These are phyloP conservation scores for Flaveria bidentis DNA, from an alignment of 129 eudicot genomes.

Conservation along the genomic window DNA sequence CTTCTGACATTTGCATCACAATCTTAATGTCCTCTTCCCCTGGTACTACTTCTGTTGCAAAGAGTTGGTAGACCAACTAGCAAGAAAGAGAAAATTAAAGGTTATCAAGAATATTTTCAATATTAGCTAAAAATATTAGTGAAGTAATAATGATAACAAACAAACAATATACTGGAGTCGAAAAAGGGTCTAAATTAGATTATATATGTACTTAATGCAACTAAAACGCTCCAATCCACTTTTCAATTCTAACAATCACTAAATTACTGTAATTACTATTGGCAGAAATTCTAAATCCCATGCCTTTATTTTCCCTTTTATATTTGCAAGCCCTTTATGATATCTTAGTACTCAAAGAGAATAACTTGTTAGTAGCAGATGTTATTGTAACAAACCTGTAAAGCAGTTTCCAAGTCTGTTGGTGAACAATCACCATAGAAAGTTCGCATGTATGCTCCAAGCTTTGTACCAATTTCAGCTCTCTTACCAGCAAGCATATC, in stretches of 20 bases:
- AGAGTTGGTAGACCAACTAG: constrained; percentile 93
- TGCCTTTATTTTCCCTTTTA: background rate
- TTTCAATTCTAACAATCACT: background rate
- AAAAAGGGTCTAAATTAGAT: background rate
- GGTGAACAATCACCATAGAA: constrained; percentile 96
- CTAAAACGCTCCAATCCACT: constrained; percentile 2
- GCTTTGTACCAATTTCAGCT: constrained; percentile 86
- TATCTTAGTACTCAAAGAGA: constrained; percentile 2
- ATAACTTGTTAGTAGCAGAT: constrained; percentile 18
- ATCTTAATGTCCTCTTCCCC: constrained; percentile 81
- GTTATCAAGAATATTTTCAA: background rate
- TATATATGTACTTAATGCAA: background rate
- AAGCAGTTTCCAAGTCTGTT: constrained; percentile 89
- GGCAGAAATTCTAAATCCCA: background rate
- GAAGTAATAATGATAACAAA: constrained; percentile 13
- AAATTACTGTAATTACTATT: constrained; percentile 1
- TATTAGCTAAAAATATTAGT: background rate
- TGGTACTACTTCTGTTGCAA: constrained; percentile 70
- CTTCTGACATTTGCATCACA: constrained; percentile 97
- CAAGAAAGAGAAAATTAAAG: constrained; percentile 6
- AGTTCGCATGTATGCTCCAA: constrained; percentile 94
- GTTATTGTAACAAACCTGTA: constrained; percentile 60
- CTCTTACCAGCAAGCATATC: constrained; percentile 99
- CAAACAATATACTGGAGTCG: background rate
- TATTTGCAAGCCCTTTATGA: background rate